phyloP scores from a whole-genome alignment of 169 alveolate species.

The Plasmodium cynomolgi region DNA sequence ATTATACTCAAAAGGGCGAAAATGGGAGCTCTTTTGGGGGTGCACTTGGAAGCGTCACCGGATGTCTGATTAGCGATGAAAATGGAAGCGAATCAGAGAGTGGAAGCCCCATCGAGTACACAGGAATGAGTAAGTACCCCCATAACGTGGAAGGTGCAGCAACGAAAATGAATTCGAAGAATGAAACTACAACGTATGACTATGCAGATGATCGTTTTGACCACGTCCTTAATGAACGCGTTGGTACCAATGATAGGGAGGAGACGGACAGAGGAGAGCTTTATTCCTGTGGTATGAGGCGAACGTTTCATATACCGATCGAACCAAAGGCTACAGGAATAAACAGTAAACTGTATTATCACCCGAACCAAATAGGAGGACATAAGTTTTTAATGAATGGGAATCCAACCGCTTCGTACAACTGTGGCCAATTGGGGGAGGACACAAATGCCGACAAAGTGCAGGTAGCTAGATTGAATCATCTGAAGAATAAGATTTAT shows the following conservation, averaged over 20 bases:
- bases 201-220: slow-evolving; percentile 4
- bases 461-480: slow-evolving; percentile 9
- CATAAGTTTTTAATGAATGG: not conserved
- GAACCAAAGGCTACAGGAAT: slow-evolving; percentile 22
- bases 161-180: not conserved
- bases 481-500: slow-evolving; percentile 27
- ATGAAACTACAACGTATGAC: slow-evolving; percentile 24
- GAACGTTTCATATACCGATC: not conserved
- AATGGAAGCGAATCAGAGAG: not conserved
- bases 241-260: not conserved
- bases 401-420: not conserved
- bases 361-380: slow-evolving; percentile 11
- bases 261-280: slow-evolving; percentile 10
- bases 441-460: not conserved
- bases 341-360: slow-evolving; percentile 14
- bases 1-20: not conserved
- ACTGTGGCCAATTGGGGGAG: slow-evolving; percentile 1
- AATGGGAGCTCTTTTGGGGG: not conserved
- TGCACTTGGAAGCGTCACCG: not conserved
- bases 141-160: slow-evolving; percentile 1
- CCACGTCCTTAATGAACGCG: not conserved
- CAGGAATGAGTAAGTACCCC: slow-evolving; percentile 4
- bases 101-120: not conserved
- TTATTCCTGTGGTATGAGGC: not conserved
- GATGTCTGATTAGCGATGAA: not conserved